Evolutionary conservation across 2,329 filamentous ascomycete species (phyloP).

Genomic region (Neocucurbitaria cava): DNA sequence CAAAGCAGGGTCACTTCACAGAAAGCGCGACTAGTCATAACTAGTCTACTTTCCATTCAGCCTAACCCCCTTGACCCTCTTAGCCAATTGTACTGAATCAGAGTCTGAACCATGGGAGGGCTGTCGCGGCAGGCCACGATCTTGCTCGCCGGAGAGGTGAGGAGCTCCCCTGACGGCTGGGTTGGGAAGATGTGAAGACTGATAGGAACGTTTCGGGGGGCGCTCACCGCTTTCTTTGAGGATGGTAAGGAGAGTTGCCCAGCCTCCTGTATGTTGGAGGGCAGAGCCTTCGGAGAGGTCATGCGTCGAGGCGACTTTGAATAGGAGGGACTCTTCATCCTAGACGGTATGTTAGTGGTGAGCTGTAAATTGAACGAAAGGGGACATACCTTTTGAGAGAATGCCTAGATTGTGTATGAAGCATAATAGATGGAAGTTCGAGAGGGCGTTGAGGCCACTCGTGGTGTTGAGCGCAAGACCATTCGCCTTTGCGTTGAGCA

Average conservation of each 20-base stretch:
- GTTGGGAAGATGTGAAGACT: constrained; percentile 34
- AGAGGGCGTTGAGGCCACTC: constrained; percentile 72
- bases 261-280: constrained; percentile 85
- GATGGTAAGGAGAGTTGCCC: constrained; percentile 92
- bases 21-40: constrained; percentile 15
- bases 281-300: constrained; percentile 82
- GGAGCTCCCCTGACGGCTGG: constrained; percentile 48
- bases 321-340: constrained; percentile 89
- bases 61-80: constrained; percentile 69
- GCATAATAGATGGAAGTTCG: constrained; percentile 93
- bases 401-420: constrained; percentile 83
- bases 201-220: constrained; percentile 73
- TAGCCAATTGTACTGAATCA: constrained; percentile 68
- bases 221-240: constrained; percentile 97
- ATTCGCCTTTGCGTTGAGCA: constrained; percentile 68
- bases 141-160: constrained; percentile 27
- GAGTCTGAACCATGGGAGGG: constrained; percentile 52
- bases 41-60: constrained; percentile 47
- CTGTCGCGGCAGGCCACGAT: constrained; percentile 29
- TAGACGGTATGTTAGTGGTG: constrained; percentile 50
- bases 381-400: constrained; percentile 75
- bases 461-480: constrained; percentile 63
- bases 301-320: constrained; percentile 81
- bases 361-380: background rate
- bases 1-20: constrained; percentile 20